phyloP scores from a whole-genome alignment of 352 stramenopile species.

The Thalassiosira mediterranea region DNA sequence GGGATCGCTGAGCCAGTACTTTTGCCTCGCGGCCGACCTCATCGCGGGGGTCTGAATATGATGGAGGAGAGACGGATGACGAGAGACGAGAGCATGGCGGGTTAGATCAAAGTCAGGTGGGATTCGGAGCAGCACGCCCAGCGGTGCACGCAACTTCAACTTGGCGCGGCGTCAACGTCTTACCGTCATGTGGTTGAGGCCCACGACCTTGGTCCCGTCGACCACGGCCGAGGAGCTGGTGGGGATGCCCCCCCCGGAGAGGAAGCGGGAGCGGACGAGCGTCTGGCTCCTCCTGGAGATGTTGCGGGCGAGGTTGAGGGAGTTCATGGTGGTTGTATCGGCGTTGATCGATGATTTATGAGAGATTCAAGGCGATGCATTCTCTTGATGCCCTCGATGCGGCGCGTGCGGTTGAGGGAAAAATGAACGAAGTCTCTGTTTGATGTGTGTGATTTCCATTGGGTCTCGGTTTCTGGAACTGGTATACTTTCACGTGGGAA shows the following conservation, averaged over 20 bases:
- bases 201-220: slow-evolving; percentile 38
- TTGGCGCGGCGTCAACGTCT: background rate
- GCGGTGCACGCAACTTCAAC: slow-evolving; percentile 2
- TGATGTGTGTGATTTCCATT: too few species aligned
- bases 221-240: slow-evolving; percentile 26
- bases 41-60: slow-evolving; percentile 36
- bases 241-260: slow-evolving; percentile 36
- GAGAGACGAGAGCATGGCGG: too few species aligned
- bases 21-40: slow-evolving; percentile 38
- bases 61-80: background rate
- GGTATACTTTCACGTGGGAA: too few species aligned
- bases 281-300: slow-evolving; percentile 27
- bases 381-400: background rate
- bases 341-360: background rate
- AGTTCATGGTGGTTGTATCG: slow-evolving; percentile 34
- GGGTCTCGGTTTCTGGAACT: too few species aligned
- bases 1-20: slow-evolving; percentile 49
- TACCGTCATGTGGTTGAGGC: slow-evolving; percentile 40
- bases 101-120: background rate
- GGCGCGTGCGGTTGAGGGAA: too few species aligned
- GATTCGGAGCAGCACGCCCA: background rate
- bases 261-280: slow-evolving; percentile 25
- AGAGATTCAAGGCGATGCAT: background rate
- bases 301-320: slow-evolving; percentile 30
- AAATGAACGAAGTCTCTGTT: too few species aligned